Percentiles rank a stretch among this genome's conserved stretches.
These are phyloP conservation scores for Acanthamoeba sp. DNA, from an alignment of 208 protist genomes.

Conservation along the genomic window DNA sequence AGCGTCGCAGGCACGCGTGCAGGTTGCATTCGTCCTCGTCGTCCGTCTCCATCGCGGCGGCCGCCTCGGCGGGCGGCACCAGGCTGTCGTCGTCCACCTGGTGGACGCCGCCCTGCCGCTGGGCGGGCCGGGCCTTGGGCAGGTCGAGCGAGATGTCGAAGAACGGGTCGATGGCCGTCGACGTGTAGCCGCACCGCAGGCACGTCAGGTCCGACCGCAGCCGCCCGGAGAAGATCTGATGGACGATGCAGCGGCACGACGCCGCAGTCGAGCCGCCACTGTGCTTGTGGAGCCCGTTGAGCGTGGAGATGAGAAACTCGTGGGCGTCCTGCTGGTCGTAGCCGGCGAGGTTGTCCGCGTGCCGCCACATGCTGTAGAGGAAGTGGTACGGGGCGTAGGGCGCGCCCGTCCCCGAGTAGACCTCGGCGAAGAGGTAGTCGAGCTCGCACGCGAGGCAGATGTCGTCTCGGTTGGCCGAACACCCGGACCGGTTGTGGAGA, in stretches of 20 bases:
- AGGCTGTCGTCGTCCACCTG: not conserved
- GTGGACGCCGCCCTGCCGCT: not conserved
- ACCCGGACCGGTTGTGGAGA: constrained; percentile 76
- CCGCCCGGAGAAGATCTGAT: constrained; percentile 89
- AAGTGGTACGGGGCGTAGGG: constrained; percentile 89
- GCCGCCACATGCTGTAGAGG: constrained; percentile 89
- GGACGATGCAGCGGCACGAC: constrained; percentile 87
- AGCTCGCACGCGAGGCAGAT: constrained; percentile 86
- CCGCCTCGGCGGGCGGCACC: not conserved
- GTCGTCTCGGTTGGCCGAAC: not conserved
- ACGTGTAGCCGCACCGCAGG: constrained; percentile 83
- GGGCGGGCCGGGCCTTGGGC: not conserved
- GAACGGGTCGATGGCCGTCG: constrained; percentile 89
- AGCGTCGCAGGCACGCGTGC: constrained; percentile 83
- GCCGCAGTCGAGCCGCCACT: constrained; percentile 75
- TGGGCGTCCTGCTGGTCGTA: constrained; percentile 94
- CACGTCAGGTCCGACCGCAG: constrained; percentile 89
- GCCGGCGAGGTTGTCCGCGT: constrained; percentile 86
- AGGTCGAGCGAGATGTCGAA: constrained; percentile 91
- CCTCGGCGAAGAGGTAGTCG: constrained; percentile 82
- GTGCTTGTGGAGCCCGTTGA: constrained; percentile 88
- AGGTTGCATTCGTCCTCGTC: constrained; percentile 60
- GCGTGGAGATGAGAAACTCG: constrained; percentile 90
- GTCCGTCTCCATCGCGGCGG: not conserved
- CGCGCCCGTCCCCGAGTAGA: not conserved